A percentile compares a stretch with the other conserved stretches of the same genome.
phyloP scores from a whole-genome alignment of 2,329 filamentous ascomycete species.

The Alternaria gaisen region DNA sequence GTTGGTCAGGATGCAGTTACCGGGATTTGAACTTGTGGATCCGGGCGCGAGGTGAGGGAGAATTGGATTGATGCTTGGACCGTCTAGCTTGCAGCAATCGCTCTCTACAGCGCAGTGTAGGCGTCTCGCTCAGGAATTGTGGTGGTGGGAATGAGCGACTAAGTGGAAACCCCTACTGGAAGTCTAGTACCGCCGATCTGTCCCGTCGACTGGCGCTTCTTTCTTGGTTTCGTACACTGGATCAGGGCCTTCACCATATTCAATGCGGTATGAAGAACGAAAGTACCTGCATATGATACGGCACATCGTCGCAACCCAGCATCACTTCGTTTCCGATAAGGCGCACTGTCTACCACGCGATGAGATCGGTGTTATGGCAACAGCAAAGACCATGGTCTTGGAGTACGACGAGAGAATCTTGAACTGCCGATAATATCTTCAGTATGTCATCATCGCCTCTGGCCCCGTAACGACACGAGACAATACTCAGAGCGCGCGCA shows the following conservation, averaged over 20 bases:
- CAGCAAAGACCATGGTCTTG: not conserved
- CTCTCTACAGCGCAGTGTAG: not conserved
- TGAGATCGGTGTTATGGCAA: not conserved
- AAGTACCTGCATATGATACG: not conserved
- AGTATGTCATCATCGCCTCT: not conserved
- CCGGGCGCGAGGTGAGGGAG: slow-evolving; percentile 8
- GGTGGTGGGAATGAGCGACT: not conserved
- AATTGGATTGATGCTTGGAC: not conserved
- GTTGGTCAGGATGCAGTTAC: slow-evolving; percentile 23
- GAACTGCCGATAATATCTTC: not conserved
- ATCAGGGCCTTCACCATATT: not conserved
- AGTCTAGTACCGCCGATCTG: not conserved
- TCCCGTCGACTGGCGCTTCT: not conserved
- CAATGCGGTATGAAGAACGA: not conserved
- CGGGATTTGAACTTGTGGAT: slow-evolving; percentile 28
- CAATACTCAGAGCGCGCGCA: no score
- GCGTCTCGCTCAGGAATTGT: no score
- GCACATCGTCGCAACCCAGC: not conserved
- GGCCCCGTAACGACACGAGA: no score
- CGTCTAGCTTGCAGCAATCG: not conserved
- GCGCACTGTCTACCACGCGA: not conserved
- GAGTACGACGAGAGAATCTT: not conserved
- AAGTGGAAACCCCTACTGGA: not conserved
- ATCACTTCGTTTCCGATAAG: not conserved
- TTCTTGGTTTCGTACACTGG: not conserved